These are phyloP conservation scores for Cornus suecica DNA, from an alignment of 148 eudicot genomes.

Conservation along the genomic window DNA sequence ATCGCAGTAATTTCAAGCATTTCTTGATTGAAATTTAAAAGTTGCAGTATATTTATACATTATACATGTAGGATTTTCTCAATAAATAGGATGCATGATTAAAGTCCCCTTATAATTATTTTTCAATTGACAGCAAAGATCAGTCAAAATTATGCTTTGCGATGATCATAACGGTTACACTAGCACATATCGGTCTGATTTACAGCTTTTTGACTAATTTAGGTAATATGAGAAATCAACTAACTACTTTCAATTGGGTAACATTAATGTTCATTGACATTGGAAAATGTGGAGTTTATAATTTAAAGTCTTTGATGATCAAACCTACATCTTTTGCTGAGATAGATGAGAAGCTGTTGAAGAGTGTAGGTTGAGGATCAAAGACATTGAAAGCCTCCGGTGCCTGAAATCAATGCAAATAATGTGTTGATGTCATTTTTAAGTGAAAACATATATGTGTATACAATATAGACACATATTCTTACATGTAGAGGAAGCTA, in stretches of 20 bases:
- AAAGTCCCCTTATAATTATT: background rate
- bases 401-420: slow-evolving; percentile 30
- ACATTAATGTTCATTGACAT: too few relatives aligned
- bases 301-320: background rate
- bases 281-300: too few relatives aligned
- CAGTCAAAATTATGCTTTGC: background rate
- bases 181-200: background rate
- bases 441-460: background rate
- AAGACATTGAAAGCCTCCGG: slow-evolving; percentile 69
- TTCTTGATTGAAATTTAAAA: too few relatives aligned
- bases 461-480: background rate
- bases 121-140: background rate
- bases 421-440: background rate
- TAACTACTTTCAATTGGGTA: too few relatives aligned
- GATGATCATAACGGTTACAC: background rate
- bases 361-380: slow-evolving; percentile 39
- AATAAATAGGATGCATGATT: too few relatives aligned
- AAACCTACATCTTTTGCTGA: slow-evolving; percentile 67
- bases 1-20: too few relatives aligned
- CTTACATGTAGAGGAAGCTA: background rate
- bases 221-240: background rate
- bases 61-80: too few relatives aligned
- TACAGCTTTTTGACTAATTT: background rate
- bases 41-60: too few relatives aligned
- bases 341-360: slow-evolving; percentile 41